Evolutionary conservation across 768 basidiomycete genomes (phyloP).

Genomic region (Tricholoma hemisulphureum): DNA sequence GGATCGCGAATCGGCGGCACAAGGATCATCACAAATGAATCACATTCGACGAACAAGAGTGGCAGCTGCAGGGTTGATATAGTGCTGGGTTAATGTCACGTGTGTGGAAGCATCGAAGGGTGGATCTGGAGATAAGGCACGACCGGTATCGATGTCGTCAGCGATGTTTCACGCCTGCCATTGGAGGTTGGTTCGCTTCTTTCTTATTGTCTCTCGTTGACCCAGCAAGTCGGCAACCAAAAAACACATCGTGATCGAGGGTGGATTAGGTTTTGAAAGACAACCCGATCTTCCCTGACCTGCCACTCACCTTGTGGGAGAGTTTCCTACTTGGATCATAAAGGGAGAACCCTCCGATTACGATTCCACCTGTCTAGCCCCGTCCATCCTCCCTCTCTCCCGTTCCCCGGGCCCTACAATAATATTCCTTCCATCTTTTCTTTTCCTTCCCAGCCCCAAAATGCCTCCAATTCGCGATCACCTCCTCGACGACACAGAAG

Average conservation of each 20-base stretch:
- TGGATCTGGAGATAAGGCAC: neutral
- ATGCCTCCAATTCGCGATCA: slow-evolving; percentile 34
- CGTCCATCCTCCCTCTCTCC: slow-evolving; percentile 20
- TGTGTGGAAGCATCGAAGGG: neutral
- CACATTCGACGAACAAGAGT: neutral
- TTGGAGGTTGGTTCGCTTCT: neutral
- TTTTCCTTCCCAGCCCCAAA: slow-evolving; percentile 17
- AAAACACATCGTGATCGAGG: neutral
- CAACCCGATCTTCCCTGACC: slow-evolving; percentile 20
- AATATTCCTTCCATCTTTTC: slow-evolving; percentile 15
- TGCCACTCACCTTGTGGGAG: slow-evolving; percentile 31
- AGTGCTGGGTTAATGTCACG: no score
- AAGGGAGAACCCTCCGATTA: slow-evolving; percentile 29
- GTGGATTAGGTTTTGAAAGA: neutral
- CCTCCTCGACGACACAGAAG: slow-evolving; percentile 23
- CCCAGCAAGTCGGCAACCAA: neutral
- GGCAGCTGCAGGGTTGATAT: neutral
- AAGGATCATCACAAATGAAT: no score
- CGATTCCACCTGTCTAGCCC: slow-evolving; percentile 21
- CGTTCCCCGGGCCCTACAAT: slow-evolving; percentile 19
- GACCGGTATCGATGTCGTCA: neutral
- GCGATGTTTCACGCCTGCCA: neutral
- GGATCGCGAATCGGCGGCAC: no score
- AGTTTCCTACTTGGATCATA: slow-evolving; percentile 32
- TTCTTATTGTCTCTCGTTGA: neutral